Evolutionary conservation across 2,329 filamentous ascomycete genomes (phyloP).

Genomic region (Fusarium sp.): DNA sequence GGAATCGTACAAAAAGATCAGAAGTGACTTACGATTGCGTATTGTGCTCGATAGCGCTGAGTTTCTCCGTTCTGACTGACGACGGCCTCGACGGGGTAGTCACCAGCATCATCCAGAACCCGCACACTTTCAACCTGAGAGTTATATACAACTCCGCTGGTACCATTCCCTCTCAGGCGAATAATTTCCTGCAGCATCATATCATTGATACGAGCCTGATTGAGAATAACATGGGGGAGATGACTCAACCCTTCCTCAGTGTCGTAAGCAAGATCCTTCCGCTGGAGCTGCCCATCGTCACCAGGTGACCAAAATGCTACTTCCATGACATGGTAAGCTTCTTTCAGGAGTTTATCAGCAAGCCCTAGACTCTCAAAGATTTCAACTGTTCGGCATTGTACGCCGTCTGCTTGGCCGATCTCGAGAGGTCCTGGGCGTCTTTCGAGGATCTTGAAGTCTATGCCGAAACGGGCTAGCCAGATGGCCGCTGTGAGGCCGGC

Average conservation of each 20-base stretch:
- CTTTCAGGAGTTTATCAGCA: slow-evolving; percentile 71
- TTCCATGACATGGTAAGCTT: slow-evolving; percentile 75
- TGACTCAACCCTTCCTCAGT: slow-evolving; percentile 71
- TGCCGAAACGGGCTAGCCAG: slow-evolving; percentile 20
- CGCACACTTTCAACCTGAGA: slow-evolving; percentile 36
- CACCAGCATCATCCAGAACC: background rate
- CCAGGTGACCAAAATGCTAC: slow-evolving; percentile 74
- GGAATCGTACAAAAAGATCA: accelerated
- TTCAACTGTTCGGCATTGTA: slow-evolving; percentile 75
- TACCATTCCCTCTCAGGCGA: background rate
- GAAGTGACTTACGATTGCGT: slow-evolving; percentile 31
- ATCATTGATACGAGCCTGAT: slow-evolving; percentile 53
- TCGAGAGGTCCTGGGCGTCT: slow-evolving; percentile 6
- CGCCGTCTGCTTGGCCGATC: slow-evolving; percentile 60
- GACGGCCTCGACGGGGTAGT: slow-evolving; percentile 31
- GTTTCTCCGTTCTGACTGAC: background rate
- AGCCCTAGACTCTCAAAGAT: slow-evolving; percentile 80
- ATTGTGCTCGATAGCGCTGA: slow-evolving; percentile 30
- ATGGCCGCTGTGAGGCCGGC: slow-evolving; percentile 30
- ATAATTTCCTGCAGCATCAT: slow-evolving; percentile 41
- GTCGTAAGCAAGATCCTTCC: slow-evolving; percentile 73
- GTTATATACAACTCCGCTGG: slow-evolving; percentile 26
- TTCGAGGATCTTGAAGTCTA: slow-evolving; percentile 23
- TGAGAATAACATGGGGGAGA: slow-evolving; percentile 76
- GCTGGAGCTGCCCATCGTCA: slow-evolving; percentile 66